Evolutionary conservation across 805 yeast species (phyloP), one percentile per base, ranked within the genome.

Genomic region (Brettanomyces naardenensis): DNA sequence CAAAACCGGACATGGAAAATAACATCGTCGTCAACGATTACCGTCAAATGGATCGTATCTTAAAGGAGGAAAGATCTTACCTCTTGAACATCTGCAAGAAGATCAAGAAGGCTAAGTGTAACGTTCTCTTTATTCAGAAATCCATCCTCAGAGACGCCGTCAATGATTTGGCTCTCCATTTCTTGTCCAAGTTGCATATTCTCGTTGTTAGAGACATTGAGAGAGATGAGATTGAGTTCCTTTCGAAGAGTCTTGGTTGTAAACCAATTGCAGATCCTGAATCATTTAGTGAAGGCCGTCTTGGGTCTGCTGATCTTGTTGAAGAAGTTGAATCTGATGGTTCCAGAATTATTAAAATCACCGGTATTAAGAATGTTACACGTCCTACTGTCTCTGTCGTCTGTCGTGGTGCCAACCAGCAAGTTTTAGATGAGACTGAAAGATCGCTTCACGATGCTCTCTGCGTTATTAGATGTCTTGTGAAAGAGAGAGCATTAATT

Each of bases 1-100:
- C 97, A 47, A 88, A 88, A 59, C 97, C 97, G 17, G 97, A 88
- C 57, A 82, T 94, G 82, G 98, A 92, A 66, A 92, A 92, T 62
- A 90, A 89, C 58, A 90, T 92, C 35, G 95, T 92, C 41, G 97
- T 92, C 39, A 92, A 85, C 57, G 99, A 92, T 62, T 92, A 92
- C 68, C 78, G 98, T 64, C 98, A 92, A 65, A 92, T 92, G 99
- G 99, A 92, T 64, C 92, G 90, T 67, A 92, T 92, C 51, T 71
- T 92, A 58, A 92, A 94, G 58, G 99, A 92, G 65, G 98, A 92
- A 70, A 80, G 99, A 59, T 92, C 95, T 21, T 92, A 92, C 59
- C 67, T 92, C 55, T 73, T 92, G 58, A 90, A 90, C 61, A 84
- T 92, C 58, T 89, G 96, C 69, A 92, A 92, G 64, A 87, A 86